Evolutionary conservation across 352 stramenopile species (phyloP), one percentile per base, ranked within the genome.

Genomic region (Globisporangium yorkense): DNA sequence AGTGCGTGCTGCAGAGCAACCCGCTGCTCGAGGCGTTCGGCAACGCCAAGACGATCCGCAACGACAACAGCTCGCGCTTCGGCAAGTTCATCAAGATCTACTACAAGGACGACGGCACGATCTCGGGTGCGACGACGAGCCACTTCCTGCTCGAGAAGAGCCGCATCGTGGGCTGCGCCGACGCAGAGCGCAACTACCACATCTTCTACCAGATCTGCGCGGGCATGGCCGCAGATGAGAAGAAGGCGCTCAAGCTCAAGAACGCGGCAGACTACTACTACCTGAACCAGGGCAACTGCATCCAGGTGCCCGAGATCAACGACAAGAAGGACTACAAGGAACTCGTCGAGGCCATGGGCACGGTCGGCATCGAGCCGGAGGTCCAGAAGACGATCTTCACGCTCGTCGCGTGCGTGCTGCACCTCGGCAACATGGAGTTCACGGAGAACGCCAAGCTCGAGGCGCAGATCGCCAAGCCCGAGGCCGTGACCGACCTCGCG

Each of bases 141-240:
- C 97, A 98, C 33, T 99, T 99, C 66, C 78, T 99, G 47, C 76
- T 99, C 13, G 97, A 99, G 70, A 99, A 99, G 73, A 97, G 96
- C 57, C 92, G 97, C 18, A 94, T 99, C 29, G 87, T 98, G 1
- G 84, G 87, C 27, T 97, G 97, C 70, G 84, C 80, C 5, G 69
- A 95, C 18, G 72, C 90, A 3, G 97, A 99, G 75, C 80, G 97
- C 20, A 99, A 99, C 72, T 99, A 98, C 78, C 97, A 99, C 72
- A 96, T 99, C 40, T 99, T 99, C 68, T 99, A 99, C 72, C 89
- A 99, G 70, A 67, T 99, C 16, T 95, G 96, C 63, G 82, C 87
- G 0, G 94, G 88, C 40, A 74, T 94, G 65, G 54, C 79, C 0
- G 52, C 74, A 1, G 77, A 77, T 2, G 77, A 93, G 6, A 91